Conservation (phyloP, 441 rosid species). For the Adansonia gregorii region DNA sequence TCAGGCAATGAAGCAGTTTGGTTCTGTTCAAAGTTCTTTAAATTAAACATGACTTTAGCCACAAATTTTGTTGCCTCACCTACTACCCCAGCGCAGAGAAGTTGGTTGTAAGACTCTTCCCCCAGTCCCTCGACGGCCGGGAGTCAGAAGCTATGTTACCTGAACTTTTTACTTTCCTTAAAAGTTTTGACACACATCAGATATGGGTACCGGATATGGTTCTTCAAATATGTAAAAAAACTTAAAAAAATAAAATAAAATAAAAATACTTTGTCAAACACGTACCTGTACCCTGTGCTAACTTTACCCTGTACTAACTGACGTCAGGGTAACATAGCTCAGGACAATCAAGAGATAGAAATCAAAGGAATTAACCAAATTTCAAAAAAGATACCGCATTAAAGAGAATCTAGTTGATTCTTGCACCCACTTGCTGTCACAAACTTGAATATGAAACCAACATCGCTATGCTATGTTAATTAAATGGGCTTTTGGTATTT, state of each 20-base stretch:
- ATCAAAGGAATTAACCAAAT: slow-evolving; percentile 42
- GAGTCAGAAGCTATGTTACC: neutral
- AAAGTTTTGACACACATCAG: neutral
- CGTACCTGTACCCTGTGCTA: neutral
- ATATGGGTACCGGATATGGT: too few relatives aligned
- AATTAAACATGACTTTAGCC: too few relatives aligned
- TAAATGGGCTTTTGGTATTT: slow-evolving; percentile 27
- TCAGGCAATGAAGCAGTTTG: slow-evolving; percentile 1
- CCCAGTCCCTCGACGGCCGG: neutral
- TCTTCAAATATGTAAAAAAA: neutral
- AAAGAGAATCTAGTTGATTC: neutral
- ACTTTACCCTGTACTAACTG: neutral
- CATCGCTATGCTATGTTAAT: slow-evolving; percentile 4
- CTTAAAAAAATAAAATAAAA: too few relatives aligned
- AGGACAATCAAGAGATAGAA: neutral
- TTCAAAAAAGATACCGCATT: too few relatives aligned
- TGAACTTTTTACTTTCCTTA: neutral
- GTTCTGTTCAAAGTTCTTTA: neutral
- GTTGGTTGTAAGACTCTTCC: neutral
- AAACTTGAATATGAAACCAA: slow-evolving; percentile 25
- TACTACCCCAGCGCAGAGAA: too few relatives aligned
- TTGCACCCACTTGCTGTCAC: neutral
- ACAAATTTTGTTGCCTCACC: too few relatives aligned
- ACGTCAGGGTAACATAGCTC: neutral
- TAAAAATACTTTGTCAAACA: neutral